These are phyloP conservation scores for Pugionium dolabratum DNA, from an alignment of 345 rosid species.

Conservation along the genomic window DNA sequence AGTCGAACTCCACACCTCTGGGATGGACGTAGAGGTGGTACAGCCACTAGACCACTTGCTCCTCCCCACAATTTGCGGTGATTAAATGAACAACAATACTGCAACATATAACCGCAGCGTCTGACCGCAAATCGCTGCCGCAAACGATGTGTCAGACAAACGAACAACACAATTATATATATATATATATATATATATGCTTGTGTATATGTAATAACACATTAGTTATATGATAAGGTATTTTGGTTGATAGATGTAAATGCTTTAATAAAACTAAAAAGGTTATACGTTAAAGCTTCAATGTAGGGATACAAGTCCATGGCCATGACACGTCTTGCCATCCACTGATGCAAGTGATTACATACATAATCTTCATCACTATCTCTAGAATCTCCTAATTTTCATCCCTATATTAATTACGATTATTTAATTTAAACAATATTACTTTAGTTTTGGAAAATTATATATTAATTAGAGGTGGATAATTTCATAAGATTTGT, in stretches of 20 bases:
- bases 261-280: slow-evolving; percentile 25
- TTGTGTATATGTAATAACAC: not conserved
- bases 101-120: too few species aligned
- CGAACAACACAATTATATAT: too few species aligned
- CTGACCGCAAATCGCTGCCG: too few species aligned
- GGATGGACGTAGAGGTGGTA: too few species aligned
- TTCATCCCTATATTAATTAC: slow-evolving; percentile 27
- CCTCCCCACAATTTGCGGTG: too few species aligned
- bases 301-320: slow-evolving; percentile 21
- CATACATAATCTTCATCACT: slow-evolving; percentile 40
- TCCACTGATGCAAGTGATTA: slow-evolving; percentile 43
- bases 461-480: slow-evolving; percentile 24
- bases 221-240: not conserved
- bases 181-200: not conserved
- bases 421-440: not conserved
- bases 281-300: slow-evolving; percentile 25
- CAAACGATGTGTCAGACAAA: too few species aligned
- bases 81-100: too few species aligned
- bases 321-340: slow-evolving; percentile 39
- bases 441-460: slow-evolving; percentile 14
- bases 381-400: slow-evolving; percentile 41
- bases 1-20: too few species aligned
- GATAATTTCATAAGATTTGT: slow-evolving; percentile 42
- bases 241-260: slow-evolving; percentile 34
- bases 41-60: too few species aligned